Conservation (phyloP, 129 eudicot genomes). For the Pseudognaphalium luteoalbum region DNA sequence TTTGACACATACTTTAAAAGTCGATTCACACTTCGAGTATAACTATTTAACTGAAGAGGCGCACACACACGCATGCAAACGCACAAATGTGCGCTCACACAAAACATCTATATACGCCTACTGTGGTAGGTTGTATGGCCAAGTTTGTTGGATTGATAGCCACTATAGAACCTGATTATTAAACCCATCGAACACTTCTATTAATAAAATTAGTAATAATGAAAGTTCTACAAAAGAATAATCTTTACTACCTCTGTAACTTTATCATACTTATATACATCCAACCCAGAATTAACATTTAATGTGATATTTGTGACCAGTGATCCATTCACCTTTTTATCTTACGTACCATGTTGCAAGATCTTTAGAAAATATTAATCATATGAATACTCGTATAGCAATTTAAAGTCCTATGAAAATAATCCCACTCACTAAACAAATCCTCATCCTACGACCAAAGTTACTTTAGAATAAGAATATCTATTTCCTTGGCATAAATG, state of each 20-base stretch:
- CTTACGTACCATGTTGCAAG: not conserved
- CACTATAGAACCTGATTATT: not conserved
- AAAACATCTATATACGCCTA: too few relatives aligned
- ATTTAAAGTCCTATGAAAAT: not conserved
- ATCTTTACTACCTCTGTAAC: not conserved
- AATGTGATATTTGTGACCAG: not conserved
- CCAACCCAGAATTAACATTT: not conserved
- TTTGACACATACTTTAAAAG: too few relatives aligned
- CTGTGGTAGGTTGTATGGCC: not conserved
- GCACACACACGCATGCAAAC: too few relatives aligned
- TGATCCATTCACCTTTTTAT: not conserved
- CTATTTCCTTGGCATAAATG: not conserved
- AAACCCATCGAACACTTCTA: not conserved
- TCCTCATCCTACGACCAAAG: not conserved
- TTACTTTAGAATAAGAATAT: not conserved
- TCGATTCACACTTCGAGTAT: too few relatives aligned
- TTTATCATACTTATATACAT: too few relatives aligned
- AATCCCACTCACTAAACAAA: not conserved
- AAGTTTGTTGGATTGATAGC: not conserved
- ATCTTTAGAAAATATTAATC: not conserved
- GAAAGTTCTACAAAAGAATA: not conserved
- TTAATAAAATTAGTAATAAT: too few relatives aligned
- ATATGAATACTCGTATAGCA: not conserved
- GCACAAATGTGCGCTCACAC: too few relatives aligned
- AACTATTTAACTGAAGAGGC: too few relatives aligned